A percentile compares a stretch with the other conserved stretches of the same genome.
These are phyloP conservation scores for Yamadazyma atmosphaerica DNA, from an alignment of 1,139 yeast genomes.

Conservation along the genomic window DNA sequence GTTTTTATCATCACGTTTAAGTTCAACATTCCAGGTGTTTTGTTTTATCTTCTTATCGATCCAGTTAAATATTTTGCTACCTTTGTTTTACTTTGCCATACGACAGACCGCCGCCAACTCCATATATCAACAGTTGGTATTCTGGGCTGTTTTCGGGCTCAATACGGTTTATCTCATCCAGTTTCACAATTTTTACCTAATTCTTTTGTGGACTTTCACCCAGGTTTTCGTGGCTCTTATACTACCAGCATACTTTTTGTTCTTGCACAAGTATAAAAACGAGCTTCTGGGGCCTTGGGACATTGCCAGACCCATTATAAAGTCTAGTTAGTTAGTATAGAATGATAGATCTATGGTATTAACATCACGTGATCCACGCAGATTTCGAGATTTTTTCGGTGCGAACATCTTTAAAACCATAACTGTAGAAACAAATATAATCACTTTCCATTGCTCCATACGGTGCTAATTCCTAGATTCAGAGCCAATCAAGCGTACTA, in stretches of 20 bases:
- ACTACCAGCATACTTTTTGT: constrained; percentile 70
- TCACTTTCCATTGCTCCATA: too few relatives aligned
- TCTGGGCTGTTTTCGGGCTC: constrained; percentile 20
- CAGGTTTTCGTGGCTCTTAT: constrained; percentile 52
- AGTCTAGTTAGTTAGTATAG: constrained; percentile 4
- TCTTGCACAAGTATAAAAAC: constrained; percentile 77
- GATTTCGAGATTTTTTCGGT: too few relatives aligned
- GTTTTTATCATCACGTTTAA: constrained; percentile 81
- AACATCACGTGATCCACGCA: too few relatives aligned
- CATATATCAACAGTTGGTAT: constrained; percentile 32
- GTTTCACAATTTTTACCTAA: constrained; percentile 25
- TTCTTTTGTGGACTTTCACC: constrained; percentile 49
- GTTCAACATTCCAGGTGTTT: constrained; percentile 74
- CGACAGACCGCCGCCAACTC: constrained; percentile 31
- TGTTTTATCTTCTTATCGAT: constrained; percentile 76
- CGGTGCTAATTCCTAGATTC: too few relatives aligned
- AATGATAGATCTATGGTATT: too few relatives aligned
- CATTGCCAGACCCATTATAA: constrained; percentile 66
- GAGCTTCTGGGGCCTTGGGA: constrained; percentile 96
- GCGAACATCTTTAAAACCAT: too few relatives aligned
- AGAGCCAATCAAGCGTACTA: not conserved
- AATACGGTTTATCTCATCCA: constrained; percentile 23
- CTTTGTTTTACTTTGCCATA: constrained; percentile 65
- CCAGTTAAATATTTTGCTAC: constrained; percentile 70
- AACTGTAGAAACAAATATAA: too few relatives aligned